These are phyloP conservation scores for Begonia fuchsioides DNA, from an alignment of 306 rosid species.

Conservation along the genomic window DNA sequence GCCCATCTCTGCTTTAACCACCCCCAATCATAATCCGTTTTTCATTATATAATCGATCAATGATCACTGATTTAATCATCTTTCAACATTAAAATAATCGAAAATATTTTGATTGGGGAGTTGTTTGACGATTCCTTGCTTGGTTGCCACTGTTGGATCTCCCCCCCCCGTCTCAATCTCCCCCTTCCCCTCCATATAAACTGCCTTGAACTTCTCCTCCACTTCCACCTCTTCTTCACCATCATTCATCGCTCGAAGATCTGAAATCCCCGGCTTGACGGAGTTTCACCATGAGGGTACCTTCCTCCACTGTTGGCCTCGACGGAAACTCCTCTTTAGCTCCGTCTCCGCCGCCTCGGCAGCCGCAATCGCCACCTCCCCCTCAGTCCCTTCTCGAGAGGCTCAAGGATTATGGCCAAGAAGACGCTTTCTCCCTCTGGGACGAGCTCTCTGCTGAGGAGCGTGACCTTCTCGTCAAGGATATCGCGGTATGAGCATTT, in stretches of 20 bases:
- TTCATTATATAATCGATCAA: too few species aligned
- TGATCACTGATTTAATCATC: too few species aligned
- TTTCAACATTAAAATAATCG: too few species aligned
- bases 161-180: conserved; percentile 2
- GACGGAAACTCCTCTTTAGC: conserved; percentile 27
- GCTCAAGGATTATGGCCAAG: conserved; percentile 94
- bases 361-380: conserved; percentile 28
- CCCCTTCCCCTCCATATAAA: neutral
- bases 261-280: neutral
- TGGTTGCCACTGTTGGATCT: conserved; percentile 25
- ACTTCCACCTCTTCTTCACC: too few species aligned
- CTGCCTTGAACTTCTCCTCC: neutral
- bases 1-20: too few species aligned
- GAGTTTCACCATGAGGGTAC: conserved; percentile 23
- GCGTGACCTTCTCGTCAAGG: conserved; percentile 69
- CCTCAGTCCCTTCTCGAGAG: conserved; percentile 77
- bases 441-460: conserved; percentile 77
- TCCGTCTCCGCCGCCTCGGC: conserved; percentile 13
- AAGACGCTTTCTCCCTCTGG: conserved; percentile 86
- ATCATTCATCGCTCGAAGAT: conserved; percentile 1
- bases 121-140: conserved; percentile 56
- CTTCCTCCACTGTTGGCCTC: conserved; percentile 23
- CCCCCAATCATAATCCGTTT: neutral
- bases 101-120: too few species aligned
- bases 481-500: conserved; percentile 36